Conservation (phyloP, 2,329 filamentous ascomycete species). For the Coleophoma cylindrospora region DNA sequence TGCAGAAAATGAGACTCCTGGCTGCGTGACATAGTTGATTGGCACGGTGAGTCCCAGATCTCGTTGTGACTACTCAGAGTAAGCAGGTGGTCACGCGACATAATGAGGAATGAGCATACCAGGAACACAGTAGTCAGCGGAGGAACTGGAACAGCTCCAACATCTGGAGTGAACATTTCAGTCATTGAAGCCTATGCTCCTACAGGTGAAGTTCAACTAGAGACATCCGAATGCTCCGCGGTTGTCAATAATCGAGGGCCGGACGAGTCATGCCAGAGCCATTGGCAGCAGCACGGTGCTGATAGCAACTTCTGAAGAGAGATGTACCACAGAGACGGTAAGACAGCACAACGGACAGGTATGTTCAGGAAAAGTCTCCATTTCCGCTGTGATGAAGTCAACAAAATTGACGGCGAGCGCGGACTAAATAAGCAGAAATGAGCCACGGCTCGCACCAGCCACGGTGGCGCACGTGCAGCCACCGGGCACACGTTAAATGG, state of each 20-base stretch:
- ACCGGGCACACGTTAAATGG: neutral
- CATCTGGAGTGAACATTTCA: constrained; percentile 32
- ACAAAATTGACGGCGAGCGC: too few species aligned
- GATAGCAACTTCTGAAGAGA: too few species aligned
- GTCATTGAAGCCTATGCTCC: constrained; percentile 26
- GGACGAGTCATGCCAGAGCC: neutral
- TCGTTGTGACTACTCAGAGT: constrained; percentile 44
- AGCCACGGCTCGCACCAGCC: too few species aligned
- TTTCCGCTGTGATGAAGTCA: too few species aligned
- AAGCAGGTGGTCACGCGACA: constrained; percentile 3
- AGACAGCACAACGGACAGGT: too few species aligned
- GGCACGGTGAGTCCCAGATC: constrained; percentile 55
- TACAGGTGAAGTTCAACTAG: neutral
- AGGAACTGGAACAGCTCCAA: constrained; percentile 26
- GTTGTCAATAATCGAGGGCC: neutral
- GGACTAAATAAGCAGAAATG: too few species aligned
- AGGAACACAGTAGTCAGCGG: constrained; percentile 24
- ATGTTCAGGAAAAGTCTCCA: too few species aligned
- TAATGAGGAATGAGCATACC: constrained; percentile 9
- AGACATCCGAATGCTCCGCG: neutral
- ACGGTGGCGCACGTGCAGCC: neutral
- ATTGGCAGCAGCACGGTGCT: too few species aligned
- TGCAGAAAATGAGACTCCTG: constrained; percentile 49
- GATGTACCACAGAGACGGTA: too few species aligned
- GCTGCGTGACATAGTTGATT: constrained; percentile 55